Evolutionary conservation across 257 asterid species (phyloP).

Genomic region (Apocynum venetum): DNA sequence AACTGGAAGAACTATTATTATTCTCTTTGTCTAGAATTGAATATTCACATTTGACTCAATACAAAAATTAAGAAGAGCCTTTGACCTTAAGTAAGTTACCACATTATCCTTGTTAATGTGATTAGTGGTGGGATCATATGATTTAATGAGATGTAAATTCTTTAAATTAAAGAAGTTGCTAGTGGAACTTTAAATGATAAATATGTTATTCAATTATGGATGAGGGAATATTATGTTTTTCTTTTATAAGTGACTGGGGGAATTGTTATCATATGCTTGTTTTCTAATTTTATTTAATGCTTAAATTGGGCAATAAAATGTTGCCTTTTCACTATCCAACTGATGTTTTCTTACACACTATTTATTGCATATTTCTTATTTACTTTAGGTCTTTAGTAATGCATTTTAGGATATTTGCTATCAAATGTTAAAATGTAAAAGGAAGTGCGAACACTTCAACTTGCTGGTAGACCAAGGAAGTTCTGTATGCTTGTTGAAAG

Average conservation of each 20-base stretch:
- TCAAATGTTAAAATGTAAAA: background rate
- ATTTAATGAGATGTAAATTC: too few relatives aligned
- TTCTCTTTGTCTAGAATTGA: too few relatives aligned
- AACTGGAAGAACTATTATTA: conserved; percentile 5
- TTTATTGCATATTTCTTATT: background rate
- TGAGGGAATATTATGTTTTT: background rate
- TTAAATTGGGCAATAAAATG: background rate
- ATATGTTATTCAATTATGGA: too few relatives aligned
- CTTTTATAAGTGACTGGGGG: background rate
- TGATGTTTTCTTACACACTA: background rate
- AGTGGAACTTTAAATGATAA: too few relatives aligned
- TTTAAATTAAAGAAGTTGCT: too few relatives aligned
- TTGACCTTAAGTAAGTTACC: too few relatives aligned
- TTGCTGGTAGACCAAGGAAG: background rate
- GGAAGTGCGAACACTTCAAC: background rate
- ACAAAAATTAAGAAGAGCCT: too few relatives aligned
- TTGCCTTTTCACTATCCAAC: background rate
- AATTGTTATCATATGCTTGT: background rate
- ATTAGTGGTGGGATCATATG: too few relatives aligned
- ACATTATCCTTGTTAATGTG: too few relatives aligned
- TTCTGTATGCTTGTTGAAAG: background rate
- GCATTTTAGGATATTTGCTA: background rate
- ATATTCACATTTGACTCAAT: too few relatives aligned
- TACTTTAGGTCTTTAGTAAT: background rate
- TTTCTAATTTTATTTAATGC: conserved; percentile 2